Evolutionary conservation across 108 stramenopile species (phyloP).

Genomic region (Cyclotella baltica): DNA sequence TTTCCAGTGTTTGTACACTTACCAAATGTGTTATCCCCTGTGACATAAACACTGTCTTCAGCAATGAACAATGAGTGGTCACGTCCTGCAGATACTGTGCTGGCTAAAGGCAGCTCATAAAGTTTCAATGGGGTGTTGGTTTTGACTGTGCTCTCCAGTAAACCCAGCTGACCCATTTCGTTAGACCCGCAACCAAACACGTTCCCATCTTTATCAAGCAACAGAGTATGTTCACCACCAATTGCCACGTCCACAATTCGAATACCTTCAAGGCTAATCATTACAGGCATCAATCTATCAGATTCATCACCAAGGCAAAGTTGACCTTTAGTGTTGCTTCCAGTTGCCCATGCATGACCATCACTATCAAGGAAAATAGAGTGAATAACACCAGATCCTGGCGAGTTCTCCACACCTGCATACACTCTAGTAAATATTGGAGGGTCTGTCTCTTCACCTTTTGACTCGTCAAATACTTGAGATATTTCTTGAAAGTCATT

Average conservation of each 20-base stretch:
- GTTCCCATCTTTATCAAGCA: slow-evolving; percentile 39
- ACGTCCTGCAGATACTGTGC: slow-evolving; percentile 32
- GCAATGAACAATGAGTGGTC: slow-evolving; percentile 47
- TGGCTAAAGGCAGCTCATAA: slow-evolving; percentile 16
- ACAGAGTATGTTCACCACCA: slow-evolving; percentile 56
- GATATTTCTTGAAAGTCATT: slow-evolving; percentile 42
- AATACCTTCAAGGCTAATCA: slow-evolving; percentile 37
- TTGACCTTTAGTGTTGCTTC: slow-evolving; percentile 46
- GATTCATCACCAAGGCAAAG: slow-evolving; percentile 44
- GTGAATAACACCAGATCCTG: slow-evolving; percentile 32
- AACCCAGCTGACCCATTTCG: slow-evolving; percentile 58
- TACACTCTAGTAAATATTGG: slow-evolving; percentile 38
- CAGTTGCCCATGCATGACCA: slow-evolving; percentile 48
- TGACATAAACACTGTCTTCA: slow-evolving; percentile 38
- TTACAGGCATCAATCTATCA: slow-evolving; percentile 43
- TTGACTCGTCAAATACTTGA: slow-evolving; percentile 29
- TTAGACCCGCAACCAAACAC: slow-evolving; percentile 60
- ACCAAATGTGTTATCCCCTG: slow-evolving; percentile 49
- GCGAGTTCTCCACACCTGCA: slow-evolving; percentile 49
- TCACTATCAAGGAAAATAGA: slow-evolving; percentile 43
- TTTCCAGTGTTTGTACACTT: too few relatives aligned
- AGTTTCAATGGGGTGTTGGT: slow-evolving; percentile 24
- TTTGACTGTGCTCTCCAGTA: slow-evolving; percentile 15
- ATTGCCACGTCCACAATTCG: slow-evolving; percentile 54
- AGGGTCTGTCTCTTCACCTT: slow-evolving; percentile 28